A percentile compares a stretch with the other conserved stretches of the same genome.
Conservation (phyloP, 2,329 filamentous ascomycete species). For the Talaromyces atroroseus region DNA sequence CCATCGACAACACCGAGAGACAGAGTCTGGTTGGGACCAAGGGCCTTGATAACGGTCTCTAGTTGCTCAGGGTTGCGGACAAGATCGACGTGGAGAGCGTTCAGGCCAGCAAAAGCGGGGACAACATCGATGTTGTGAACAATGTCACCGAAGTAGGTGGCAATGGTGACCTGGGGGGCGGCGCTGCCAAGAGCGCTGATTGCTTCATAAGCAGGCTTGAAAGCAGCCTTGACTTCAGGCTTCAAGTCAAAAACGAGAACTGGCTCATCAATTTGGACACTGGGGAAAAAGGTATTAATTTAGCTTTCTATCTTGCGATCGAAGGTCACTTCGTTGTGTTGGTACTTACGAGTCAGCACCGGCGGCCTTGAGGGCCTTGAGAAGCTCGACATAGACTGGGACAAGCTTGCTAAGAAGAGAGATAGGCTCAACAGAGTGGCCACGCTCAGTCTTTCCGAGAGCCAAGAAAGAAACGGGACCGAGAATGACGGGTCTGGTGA, state of each 20-base stretch:
- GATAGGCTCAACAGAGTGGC: slow-evolving; percentile 87
- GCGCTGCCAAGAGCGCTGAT: slow-evolving; percentile 64
- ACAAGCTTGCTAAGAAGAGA: slow-evolving; percentile 87
- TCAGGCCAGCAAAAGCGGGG: slow-evolving; percentile 63
- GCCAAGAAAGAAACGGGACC: slow-evolving; percentile 96
- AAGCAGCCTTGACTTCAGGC: slow-evolving; percentile 85
- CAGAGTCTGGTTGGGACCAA: slow-evolving; percentile 83
- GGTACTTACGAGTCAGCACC: slow-evolving; percentile 62
- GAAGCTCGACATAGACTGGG: slow-evolving; percentile 89
- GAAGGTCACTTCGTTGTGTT: background rate
- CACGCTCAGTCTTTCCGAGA: slow-evolving; percentile 97
- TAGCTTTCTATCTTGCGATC: background rate
- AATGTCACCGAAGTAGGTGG: slow-evolving; percentile 99
- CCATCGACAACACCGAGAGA: slow-evolving; percentile 97
- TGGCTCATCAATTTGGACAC: slow-evolving; percentile 97
- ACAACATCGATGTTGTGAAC: slow-evolving; percentile 97
- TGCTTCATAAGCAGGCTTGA: slow-evolving; percentile 96
- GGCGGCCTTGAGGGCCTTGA: slow-evolving; percentile 88
- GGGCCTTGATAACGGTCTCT: slow-evolving; percentile 71
- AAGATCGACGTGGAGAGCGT: slow-evolving; percentile 89
- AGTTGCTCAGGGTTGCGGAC: slow-evolving; percentile 99
- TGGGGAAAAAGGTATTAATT: slow-evolving; percentile 24
- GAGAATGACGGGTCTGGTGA: slow-evolving; percentile 87
- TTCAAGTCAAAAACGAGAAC: slow-evolving; percentile 92
- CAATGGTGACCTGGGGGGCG: slow-evolving; percentile 81